Evolutionary conservation across 2,329 filamentous ascomycete species (phyloP).

Genomic region (Aspergillus puulaauensis): DNA sequence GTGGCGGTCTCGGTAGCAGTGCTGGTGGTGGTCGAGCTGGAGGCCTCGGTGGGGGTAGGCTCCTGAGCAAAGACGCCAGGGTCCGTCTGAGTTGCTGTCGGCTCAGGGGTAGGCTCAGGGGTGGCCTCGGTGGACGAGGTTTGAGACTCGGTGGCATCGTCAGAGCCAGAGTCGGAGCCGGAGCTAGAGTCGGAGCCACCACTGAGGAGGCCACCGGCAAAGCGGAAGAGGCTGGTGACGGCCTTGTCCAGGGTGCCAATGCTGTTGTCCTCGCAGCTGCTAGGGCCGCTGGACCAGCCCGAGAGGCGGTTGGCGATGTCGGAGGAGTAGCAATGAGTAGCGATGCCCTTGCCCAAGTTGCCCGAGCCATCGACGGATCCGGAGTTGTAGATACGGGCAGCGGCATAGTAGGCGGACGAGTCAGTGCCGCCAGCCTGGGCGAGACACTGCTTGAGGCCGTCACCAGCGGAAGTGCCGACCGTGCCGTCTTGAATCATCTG

Average conservation of each 20-base stretch:
- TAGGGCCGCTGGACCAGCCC: conserved; percentile 24
- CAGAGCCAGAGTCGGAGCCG: background rate
- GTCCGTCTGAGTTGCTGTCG: no score
- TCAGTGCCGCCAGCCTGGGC: conserved; percentile 25
- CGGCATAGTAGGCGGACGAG: conserved; percentile 29
- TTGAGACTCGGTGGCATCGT: background rate
- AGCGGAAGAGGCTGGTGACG: conserved; percentile 13
- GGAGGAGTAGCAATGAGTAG: conserved; percentile 29
- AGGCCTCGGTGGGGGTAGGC: no score
- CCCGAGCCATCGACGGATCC: conserved; percentile 32
- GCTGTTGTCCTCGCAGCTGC: conserved; percentile 15
- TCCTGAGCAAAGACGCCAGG: no score
- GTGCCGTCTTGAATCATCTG: conserved; percentile 43
- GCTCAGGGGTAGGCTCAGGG: background rate
- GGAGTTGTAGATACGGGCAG: conserved; percentile 44
- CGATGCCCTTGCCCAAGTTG: conserved; percentile 31
- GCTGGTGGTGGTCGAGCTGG: background rate
- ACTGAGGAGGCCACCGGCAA: background rate
- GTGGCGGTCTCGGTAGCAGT: background rate
- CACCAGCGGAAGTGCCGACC: conserved; percentile 33
- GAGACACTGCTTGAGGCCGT: conserved; percentile 37
- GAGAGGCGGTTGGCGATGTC: conserved; percentile 30
- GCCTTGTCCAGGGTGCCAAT: conserved; percentile 17
- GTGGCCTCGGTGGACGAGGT: background rate
- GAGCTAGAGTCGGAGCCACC: background rate